Conservation (phyloP, 176 grass and related monocot genomes). For the Hordeum marinum region DNA sequence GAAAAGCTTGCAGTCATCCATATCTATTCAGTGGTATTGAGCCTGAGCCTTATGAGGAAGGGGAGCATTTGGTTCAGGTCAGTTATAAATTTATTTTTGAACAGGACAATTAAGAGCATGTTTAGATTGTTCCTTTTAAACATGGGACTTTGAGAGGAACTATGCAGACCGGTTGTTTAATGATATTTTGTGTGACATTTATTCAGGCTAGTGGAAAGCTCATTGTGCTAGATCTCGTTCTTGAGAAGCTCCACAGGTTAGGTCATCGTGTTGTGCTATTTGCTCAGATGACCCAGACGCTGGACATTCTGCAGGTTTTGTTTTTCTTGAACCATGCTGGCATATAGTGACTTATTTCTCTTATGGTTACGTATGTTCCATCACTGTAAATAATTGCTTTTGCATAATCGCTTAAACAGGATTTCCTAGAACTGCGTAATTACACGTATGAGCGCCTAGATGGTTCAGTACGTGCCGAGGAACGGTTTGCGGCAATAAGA, state of each 20-base stretch:
- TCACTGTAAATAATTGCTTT: slow-evolving; percentile 1
- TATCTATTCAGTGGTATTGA: slow-evolving; percentile 95
- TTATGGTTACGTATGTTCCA: background rate
- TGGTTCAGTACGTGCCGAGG: slow-evolving; percentile 94
- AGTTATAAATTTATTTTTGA: slow-evolving; percentile 2
- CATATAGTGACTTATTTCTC: background rate
- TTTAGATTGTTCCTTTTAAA: slow-evolving; percentile 1
- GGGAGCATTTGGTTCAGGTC: slow-evolving; percentile 58
- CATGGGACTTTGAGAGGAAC: background rate
- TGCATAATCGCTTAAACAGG: slow-evolving; percentile 41
- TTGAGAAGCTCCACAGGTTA: slow-evolving; percentile 66
- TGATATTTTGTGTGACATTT: slow-evolving; percentile 21
- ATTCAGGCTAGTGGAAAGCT: slow-evolving; percentile 93
- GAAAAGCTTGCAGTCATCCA: slow-evolving; percentile 93
- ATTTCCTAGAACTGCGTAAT: slow-evolving; percentile 85
- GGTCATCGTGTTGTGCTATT: slow-evolving; percentile 89
- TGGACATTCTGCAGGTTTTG: slow-evolving; percentile 94
- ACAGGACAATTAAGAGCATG: background rate
- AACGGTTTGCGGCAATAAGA: slow-evolving; percentile 92
- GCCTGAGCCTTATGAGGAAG: slow-evolving; percentile 92
- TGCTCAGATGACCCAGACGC: slow-evolving; percentile 97
- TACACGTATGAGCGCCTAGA: slow-evolving; percentile 91
- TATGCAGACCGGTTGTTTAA: background rate
- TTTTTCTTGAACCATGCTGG: slow-evolving; percentile 11
- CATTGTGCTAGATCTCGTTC: slow-evolving; percentile 70